A percentile compares a stretch with the other conserved stretches of the same genome.
phyloP scores from a whole-genome alignment of 768 basidiomycete genomes.

The Serendipita sp. region DNA sequence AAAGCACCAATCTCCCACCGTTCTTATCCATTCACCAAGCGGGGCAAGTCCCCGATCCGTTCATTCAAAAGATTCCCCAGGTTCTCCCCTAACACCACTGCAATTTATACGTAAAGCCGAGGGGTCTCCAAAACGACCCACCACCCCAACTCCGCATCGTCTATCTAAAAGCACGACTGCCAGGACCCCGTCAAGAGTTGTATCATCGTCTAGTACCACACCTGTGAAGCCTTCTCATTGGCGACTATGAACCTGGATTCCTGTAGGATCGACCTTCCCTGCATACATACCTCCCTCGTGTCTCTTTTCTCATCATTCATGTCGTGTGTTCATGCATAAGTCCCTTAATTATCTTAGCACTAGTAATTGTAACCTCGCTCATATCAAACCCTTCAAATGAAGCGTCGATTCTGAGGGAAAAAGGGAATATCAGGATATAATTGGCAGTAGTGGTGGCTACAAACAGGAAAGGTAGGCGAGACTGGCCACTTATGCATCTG shows the following conservation, averaged over 20 bases:
- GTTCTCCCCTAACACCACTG: conserved; percentile 62
- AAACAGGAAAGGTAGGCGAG: no score
- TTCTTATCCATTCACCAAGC: conserved; percentile 43
- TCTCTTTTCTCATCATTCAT: no score
- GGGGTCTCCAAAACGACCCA: conserved; percentile 4
- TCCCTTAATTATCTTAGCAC: no score
- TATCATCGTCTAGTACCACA: not conserved
- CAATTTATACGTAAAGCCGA: conserved; percentile 78
- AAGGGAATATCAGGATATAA: no score
- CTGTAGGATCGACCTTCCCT: not conserved
- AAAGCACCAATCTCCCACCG: conserved; percentile 31
- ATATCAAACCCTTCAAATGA: no score
- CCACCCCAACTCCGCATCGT: conserved; percentile 1
- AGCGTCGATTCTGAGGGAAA: no score
- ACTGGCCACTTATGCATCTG: not conserved
- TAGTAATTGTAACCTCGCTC: no score
- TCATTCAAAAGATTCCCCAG: conserved; percentile 41
- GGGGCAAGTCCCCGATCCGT: conserved; percentile 31
- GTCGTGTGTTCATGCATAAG: no score
- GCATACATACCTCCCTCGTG: not conserved
- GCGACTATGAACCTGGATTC: not conserved
- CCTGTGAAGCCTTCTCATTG: not conserved
- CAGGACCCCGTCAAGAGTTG: not conserved
- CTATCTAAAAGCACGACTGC: conserved; percentile 3
- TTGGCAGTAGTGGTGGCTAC: no score